Conservation (phyloP, 345 rosid genomes). For the Euphorbia peplus region DNA sequence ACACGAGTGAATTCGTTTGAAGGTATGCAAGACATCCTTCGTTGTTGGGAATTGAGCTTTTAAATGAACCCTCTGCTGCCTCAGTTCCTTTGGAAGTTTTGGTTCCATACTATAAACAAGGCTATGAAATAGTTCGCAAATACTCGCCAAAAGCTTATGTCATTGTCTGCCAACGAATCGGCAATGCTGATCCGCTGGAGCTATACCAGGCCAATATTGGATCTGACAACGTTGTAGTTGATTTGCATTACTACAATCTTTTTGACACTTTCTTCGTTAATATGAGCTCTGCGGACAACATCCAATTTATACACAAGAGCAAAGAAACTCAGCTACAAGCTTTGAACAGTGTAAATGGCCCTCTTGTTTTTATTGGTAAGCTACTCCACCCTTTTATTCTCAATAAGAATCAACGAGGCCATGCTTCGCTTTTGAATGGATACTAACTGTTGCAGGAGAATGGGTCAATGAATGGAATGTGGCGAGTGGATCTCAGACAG, state of each 20-base stretch:
- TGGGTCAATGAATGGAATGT: conserved; percentile 81
- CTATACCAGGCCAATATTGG: conserved; percentile 63
- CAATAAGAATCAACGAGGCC: background rate
- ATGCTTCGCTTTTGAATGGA: background rate
- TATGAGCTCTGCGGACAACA: conserved; percentile 52
- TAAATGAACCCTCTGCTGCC: conserved; percentile 66
- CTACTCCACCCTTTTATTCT: background rate
- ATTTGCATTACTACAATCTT: conserved; percentile 73
- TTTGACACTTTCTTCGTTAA: conserved; percentile 54
- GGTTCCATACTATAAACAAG: conserved; percentile 56
- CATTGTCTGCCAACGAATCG: conserved; percentile 70
- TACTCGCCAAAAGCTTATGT: conserved; percentile 53
- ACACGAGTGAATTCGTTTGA: conserved; percentile 8
- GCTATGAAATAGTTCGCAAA: conserved; percentile 56
- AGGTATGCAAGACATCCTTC: conserved; percentile 63
- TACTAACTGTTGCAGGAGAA: conserved; percentile 46
- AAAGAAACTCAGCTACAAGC: conserved; percentile 56
- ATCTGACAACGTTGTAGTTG: conserved; percentile 55
- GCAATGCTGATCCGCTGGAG: conserved; percentile 66
- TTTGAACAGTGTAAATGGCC: conserved; percentile 45
- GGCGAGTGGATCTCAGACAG: conserved; percentile 44
- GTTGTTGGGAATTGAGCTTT: conserved; percentile 65
- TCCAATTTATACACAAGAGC: conserved; percentile 45
- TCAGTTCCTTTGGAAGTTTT: conserved; percentile 55
- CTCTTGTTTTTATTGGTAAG: conserved; percentile 58